A percentile compares a stretch with the other conserved stretches of the same genome.
phyloP scores from a whole-genome alignment of 106 monocot genomes.

The Triglochin maritima region DNA sequence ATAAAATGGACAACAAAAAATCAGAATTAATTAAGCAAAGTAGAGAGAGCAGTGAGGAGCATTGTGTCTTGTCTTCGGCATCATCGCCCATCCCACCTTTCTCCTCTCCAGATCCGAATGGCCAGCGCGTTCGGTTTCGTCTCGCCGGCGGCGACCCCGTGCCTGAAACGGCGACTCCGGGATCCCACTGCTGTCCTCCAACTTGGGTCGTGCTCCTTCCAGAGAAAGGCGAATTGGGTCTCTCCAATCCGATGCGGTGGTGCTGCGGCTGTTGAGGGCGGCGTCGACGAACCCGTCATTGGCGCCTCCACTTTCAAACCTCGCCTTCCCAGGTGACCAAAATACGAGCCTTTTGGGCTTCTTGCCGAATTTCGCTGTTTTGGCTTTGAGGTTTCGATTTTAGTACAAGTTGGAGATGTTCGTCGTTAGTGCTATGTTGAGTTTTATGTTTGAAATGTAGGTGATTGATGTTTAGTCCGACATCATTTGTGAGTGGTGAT shows the following conservation, averaged over 20 bases:
- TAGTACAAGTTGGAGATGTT: not conserved
- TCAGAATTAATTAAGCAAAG: too few species aligned
- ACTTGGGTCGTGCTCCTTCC: not conserved
- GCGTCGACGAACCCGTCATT: not conserved
- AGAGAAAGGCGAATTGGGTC: not conserved
- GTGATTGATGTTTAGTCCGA: not conserved
- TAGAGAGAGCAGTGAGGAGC: too few species aligned
- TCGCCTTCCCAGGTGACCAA: conserved; percentile 5
- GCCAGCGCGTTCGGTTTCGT: conserved; percentile 7
- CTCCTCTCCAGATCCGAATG: not conserved
- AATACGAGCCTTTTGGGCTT: not conserved
- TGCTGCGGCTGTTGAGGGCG: not conserved
- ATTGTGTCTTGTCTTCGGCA: too few species aligned
- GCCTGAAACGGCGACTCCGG: not conserved
- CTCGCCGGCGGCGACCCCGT: conserved; percentile 6
- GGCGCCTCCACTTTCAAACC: not conserved
- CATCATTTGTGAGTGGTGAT: not conserved
- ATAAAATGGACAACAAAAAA: too few species aligned
- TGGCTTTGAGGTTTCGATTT: not conserved
- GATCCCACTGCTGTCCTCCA: not conserved
- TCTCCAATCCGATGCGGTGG: not conserved
- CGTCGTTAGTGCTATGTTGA: not conserved
- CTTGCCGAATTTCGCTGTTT: not conserved
- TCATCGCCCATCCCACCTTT: too few species aligned
- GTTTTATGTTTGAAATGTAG: not conserved